Conservation (phyloP, 345 rosid species). For the Limnanthes douglasii region DNA sequence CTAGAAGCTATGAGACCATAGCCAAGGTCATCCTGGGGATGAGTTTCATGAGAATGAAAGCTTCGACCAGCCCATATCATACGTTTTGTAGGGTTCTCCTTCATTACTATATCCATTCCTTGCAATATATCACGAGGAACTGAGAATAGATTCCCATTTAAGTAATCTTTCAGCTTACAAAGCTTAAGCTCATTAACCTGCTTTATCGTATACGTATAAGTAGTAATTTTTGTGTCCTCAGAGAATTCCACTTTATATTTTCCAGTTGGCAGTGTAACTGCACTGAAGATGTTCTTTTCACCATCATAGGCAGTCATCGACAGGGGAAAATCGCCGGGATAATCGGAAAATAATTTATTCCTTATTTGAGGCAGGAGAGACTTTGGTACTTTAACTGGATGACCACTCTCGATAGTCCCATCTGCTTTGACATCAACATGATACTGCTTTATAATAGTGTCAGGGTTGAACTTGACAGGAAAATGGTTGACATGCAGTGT, state of each 20-base stretch:
- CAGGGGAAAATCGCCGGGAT: slow-evolving; percentile 27
- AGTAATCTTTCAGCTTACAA: slow-evolving; percentile 42
- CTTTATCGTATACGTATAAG: slow-evolving; percentile 28
- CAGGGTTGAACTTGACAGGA: slow-evolving; percentile 30
- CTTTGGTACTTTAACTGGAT: slow-evolving; percentile 27
- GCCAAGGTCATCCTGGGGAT: slow-evolving; percentile 26
- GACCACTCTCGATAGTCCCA: slow-evolving; percentile 10
- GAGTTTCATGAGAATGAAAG: slow-evolving; percentile 24
- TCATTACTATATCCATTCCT: slow-evolving; percentile 86
- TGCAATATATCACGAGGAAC: slow-evolving; percentile 70
- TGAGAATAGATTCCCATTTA: slow-evolving; percentile 13
- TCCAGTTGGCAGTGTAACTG: slow-evolving; percentile 34
- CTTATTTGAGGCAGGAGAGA: slow-evolving; percentile 25
- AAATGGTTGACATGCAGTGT: slow-evolving; percentile 60
- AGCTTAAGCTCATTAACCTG: slow-evolving; percentile 54
- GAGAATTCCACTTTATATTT: slow-evolving; percentile 26
- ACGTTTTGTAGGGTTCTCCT: slow-evolving; percentile 53
- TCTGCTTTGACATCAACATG: slow-evolving; percentile 45
- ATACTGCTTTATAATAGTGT: slow-evolving; percentile 38
- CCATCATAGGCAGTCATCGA: slow-evolving; percentile 72
- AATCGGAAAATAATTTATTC: slow-evolving; percentile 33
- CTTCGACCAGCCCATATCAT: slow-evolving; percentile 56
- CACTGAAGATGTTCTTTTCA: slow-evolving; percentile 75
- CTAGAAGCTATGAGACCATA: slow-evolving; percentile 44
- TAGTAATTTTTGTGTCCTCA: slow-evolving; percentile 22